phyloP scores from a whole-genome alignment of 2,329 filamentous ascomycete species.

The Fusarium sacchari region DNA sequence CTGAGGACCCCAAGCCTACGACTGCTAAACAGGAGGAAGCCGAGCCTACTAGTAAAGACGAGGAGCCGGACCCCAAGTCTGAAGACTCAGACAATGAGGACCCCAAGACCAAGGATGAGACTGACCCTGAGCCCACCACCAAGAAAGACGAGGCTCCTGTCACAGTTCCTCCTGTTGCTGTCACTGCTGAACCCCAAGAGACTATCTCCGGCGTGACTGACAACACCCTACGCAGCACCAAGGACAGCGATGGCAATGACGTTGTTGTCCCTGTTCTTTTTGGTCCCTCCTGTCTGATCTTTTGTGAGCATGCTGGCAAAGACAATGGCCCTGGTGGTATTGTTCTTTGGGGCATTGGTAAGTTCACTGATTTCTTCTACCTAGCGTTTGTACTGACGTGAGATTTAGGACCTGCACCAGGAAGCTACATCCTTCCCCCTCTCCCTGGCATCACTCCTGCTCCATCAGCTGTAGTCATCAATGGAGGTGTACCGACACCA shows the following conservation, averaged over 20 bases:
- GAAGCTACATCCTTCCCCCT: conserved; percentile 1
- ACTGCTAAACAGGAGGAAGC: neutral
- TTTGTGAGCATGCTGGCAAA: conserved; percentile 1
- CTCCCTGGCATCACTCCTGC: conserved; percentile 3
- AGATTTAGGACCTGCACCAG: neutral
- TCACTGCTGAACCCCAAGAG: neutral
- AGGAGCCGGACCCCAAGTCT: neutral
- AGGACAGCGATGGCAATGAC: neutral
- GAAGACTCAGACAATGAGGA: neutral
- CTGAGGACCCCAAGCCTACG: neutral
- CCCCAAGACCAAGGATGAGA: neutral
- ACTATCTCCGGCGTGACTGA: neutral
- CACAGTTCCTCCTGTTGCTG: neutral
- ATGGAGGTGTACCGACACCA: neutral
- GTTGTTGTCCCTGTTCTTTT: neutral
- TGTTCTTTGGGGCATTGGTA: conserved; percentile 5
- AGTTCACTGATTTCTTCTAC: neutral
- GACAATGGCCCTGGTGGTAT: neutral
- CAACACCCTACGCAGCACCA: neutral
- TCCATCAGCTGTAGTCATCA: neutral
- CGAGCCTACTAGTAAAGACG: neutral
- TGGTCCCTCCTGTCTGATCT: neutral
- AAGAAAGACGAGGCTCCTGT: neutral
- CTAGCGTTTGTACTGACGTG: rapidly evolving
- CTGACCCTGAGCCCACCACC: neutral